Base-by-base conservation (phyloP, 805 yeast species). In the Starmerella vaccinii region DNA sequence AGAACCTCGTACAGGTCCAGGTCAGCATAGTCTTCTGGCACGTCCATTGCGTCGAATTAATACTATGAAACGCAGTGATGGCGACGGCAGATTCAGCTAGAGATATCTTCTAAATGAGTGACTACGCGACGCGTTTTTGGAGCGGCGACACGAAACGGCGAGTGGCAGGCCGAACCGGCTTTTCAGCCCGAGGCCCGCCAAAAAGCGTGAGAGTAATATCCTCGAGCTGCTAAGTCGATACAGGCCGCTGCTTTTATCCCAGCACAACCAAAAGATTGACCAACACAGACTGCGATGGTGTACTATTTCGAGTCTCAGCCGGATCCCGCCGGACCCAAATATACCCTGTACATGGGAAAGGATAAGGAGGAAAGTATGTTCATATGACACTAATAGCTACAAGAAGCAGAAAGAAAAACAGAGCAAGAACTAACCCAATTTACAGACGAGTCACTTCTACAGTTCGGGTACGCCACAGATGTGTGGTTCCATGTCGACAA, bases 401-500 rank as follows among this genome's bases (percentile, higher is more conserved):
- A 5, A 5, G 10, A 7, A 21, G n/a, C 43, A 16, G 4, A 22
- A n/a, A 8, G 7, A 22, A 10, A 15, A 24, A n/a, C 5, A 7
- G 22, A 26, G 13, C 34, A 26, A 5, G 1, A 41, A 41, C 45
- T 41, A 41, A 41, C 45, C 33, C 23, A 34, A 19, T 5, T n/a
- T 22, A 4, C 29, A 65, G 71, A 79, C 57, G 82, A 77, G 57
- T 65, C 68, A 22, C 63, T 80, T 47, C 76, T 84, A 50, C 78
- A 77, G 61, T 74, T 77, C 58, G 84, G 89, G 0, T 74, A 76
- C 54, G 79, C 78, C 23, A 76, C 75, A 51, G 81, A 83, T 62
- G 68, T 82, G 4, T 84, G 94, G 71, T 84, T 85, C 61, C 94
- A 84, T 64, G 87, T 82, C 7, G 89, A 82, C 57, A 81, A 80